phyloP scores from a whole-genome alignment of 306 rosid species.

The Luffa acutangula region DNA sequence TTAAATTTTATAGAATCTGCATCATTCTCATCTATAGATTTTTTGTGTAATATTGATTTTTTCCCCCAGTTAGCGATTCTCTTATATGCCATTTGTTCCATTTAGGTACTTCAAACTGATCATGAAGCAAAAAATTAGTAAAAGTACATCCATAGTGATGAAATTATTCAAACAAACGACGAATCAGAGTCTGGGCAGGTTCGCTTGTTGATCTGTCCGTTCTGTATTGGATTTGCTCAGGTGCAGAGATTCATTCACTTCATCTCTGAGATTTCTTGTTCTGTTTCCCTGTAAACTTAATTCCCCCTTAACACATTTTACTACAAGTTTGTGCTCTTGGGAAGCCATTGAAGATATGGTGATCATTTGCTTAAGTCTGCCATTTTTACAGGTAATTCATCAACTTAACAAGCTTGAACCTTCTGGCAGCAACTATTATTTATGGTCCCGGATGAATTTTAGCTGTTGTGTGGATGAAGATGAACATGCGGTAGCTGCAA shows the following conservation, averaged over 20 bases:
- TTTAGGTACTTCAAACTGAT: not conserved
- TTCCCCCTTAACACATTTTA: not conserved
- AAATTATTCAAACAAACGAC: not conserved
- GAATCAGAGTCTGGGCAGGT: not conserved
- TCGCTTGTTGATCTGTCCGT: not conserved
- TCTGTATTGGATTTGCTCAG: not conserved
- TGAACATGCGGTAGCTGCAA: not conserved
- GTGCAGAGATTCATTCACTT: not conserved
- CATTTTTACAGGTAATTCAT: not conserved
- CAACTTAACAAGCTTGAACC: not conserved
- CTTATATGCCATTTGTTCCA: not conserved
- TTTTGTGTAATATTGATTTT: not conserved
- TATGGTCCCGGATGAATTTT: not conserved
- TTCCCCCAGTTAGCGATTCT: not conserved
- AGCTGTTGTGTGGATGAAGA: not conserved
- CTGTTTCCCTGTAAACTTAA: not conserved
- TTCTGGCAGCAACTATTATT: not conserved
- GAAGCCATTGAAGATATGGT: not conserved
- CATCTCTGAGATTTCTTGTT: not conserved
- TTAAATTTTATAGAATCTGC: not conserved
- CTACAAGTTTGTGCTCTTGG: not conserved
- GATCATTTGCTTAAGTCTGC: not conserved
- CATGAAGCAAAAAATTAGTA: not conserved
- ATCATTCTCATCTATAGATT: not conserved
- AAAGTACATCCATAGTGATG: not conserved